Percentiles rank a stretch among this genome's conserved stretches.
These are phyloP conservation scores for Thalassiosira allenii DNA, from an alignment of 352 stramenopile genomes.

Conservation along the genomic window DNA sequence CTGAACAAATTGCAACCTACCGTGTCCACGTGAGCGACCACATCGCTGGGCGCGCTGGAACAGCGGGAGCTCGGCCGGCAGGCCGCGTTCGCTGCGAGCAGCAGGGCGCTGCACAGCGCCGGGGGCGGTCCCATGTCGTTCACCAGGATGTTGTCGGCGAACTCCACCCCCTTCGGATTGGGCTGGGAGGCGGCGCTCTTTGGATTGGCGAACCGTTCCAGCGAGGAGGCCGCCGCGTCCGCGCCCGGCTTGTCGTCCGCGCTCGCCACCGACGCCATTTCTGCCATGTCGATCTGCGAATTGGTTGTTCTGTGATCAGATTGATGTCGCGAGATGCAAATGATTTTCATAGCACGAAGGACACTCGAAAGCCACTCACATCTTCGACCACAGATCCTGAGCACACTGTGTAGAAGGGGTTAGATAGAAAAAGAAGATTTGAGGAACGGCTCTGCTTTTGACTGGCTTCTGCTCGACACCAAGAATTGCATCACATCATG, in stretches of 20 bases:
- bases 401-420: constrained; percentile 15
- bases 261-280: too few species aligned
- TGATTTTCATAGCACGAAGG: too few species aligned
- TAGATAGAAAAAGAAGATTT: too few species aligned
- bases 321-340: too few species aligned
- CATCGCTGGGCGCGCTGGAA: constrained; percentile 21
- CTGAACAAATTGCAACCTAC: too few species aligned
- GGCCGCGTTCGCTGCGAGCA: constrained; percentile 42
- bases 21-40: constrained; percentile 41
- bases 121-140: constrained; percentile 47
- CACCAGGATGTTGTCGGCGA: constrained; percentile 20
- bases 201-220: constrained; percentile 17
- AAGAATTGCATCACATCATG: too few species aligned
- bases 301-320: too few species aligned
- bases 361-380: too few species aligned
- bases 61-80: constrained; percentile 24
- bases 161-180: constrained; percentile 15
- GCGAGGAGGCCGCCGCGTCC: constrained; percentile 1
- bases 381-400: constrained; percentile 39
- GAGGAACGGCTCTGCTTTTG: too few species aligned
- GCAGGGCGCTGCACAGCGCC: constrained; percentile 15
- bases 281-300: too few species aligned
- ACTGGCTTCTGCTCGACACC: too few species aligned
- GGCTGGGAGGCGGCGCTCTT: neutral
- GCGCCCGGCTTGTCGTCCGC: too few species aligned